phyloP scores from a whole-genome alignment of 2,329 filamentous ascomycete genomes.

The Aspergillus brunneoviolaceus region DNA sequence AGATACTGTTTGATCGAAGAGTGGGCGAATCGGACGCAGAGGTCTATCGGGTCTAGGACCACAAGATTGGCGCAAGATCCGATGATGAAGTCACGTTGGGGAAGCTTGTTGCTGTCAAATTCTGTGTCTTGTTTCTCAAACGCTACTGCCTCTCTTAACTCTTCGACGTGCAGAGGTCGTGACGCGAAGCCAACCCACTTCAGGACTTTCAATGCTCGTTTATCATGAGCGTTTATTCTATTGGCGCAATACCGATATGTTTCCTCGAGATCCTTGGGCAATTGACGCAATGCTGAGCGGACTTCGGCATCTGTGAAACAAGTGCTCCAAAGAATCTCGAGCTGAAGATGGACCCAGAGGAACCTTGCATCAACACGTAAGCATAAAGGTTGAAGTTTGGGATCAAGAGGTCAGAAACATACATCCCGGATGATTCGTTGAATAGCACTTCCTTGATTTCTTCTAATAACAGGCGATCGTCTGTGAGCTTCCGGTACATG shows the following conservation, averaged over 20 bases:
- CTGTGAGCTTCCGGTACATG: slow-evolving; percentile 17
- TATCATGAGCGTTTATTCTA: not conserved
- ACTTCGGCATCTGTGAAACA: slow-evolving; percentile 1
- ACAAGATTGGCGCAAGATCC: slow-evolving; percentile 24
- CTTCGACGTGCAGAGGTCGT: not conserved
- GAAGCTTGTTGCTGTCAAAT: slow-evolving; percentile 19
- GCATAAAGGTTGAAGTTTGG: not conserved
- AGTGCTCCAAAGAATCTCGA: not conserved
- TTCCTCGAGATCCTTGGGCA: slow-evolving; percentile 3
- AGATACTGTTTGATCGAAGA: slow-evolving; percentile 22
- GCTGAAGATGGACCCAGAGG: slow-evolving; percentile 2
- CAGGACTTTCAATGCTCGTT: not conserved
- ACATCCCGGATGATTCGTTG: slow-evolving; percentile 3
- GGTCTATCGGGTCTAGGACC: slow-evolving; percentile 16
- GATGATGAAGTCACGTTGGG: slow-evolving; percentile 16
- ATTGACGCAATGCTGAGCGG: not conserved
- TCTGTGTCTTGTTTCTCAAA: slow-evolving; percentile 9
- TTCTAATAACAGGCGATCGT: slow-evolving; percentile 10
- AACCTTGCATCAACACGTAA: not conserved
- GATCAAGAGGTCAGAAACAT: not conserved
- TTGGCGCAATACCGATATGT: not conserved
- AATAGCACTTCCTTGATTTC: slow-evolving; percentile 2
- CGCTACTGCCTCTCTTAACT: slow-evolving; percentile 4
- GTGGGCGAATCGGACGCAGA: slow-evolving; percentile 23
- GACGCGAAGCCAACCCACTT: not conserved